Evolutionary conservation across 495 filamentous ascomycete genomes (phyloP).

Genomic region (Penicillium lividum): DNA sequence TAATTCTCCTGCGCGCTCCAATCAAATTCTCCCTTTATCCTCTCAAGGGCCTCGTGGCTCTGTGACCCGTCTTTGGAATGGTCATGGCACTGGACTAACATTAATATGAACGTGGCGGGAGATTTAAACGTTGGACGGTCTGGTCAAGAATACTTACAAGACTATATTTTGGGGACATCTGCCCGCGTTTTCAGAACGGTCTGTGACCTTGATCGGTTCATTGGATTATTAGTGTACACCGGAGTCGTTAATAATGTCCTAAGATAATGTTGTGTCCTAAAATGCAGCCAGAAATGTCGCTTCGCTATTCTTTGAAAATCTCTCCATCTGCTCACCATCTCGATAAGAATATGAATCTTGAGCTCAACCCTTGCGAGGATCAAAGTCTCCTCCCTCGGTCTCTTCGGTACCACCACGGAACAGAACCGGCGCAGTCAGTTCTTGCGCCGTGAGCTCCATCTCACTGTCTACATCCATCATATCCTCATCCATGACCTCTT

Average conservation of each 20-base stretch:
- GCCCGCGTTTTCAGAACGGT: background rate
- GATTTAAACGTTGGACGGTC: no score
- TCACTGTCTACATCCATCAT: constrained; percentile 12
- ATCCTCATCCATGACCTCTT: constrained; percentile 5
- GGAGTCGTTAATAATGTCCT: background rate
- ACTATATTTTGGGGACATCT: background rate
- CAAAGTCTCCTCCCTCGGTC: constrained; percentile 6
- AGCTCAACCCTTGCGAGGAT: background rate
- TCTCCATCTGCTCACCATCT: background rate
- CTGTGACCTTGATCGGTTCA: background rate
- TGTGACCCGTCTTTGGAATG: no score
- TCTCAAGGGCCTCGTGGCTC: no score
- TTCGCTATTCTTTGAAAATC: background rate
- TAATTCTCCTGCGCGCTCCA: no score
- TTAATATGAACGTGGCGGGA: no score
- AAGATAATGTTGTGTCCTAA: background rate
- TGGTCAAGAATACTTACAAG: no score
- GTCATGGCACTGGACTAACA: no score
- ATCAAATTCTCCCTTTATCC: no score
- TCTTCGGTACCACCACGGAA: constrained; percentile 11
- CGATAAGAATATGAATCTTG: background rate
- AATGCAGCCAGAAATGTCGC: background rate
- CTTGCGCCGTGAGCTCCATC: constrained; percentile 5
- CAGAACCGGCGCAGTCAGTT: constrained; percentile 10
- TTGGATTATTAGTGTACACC: background rate